Base-by-base conservation (phyloP, 768 basidiomycete genomes). In the Sporobolomyces roseus region DNA sequence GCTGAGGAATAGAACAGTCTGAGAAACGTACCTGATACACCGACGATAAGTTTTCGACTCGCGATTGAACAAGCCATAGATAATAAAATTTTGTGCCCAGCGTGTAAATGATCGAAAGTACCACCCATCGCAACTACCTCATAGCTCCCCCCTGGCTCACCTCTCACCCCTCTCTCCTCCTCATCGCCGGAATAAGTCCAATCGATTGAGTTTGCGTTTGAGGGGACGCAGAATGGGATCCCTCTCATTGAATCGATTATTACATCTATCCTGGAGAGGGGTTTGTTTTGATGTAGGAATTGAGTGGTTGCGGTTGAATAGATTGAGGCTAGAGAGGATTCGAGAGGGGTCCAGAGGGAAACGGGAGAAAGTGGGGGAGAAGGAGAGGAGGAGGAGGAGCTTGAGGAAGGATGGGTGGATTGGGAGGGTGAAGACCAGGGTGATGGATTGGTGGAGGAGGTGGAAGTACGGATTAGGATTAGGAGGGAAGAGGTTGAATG, bases 21-120 rank as follows among this genome's bases (percentile, higher is more conserved):
- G n/a, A n/a, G n/a, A n/a, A n/a, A n/a, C n/a, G n/a, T n/a, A n/a
- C n/a, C n/a, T n/a, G 91, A 90, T 45, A 98, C 81, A 7, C 96
- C 96, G 71, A 97, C 86, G 68, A 98, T 90, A 75, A 98, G 80
- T 78, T 92, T 93, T 70, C 83, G 78, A 50, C 79, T 77, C 0
- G 93, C 83, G 63, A 98, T 86, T 84, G 88, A 92, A 1, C 90
- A 86, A 17, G 85, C 88, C 86, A 96, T 91, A 75, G 91, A 90
- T 16, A 99, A 84, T 33, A 99, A 84, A 67, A 99, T 93, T 80
- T 96, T 96, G 81, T 99, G 96, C 0, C 94, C 96, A 5, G 92
- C 86, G 77, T 99, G 96, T 21, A 99, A 84, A 78, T 98, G 96
- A 79, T 99, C 96, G 79, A 98, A 98, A 0, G 96, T 98, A 0